Conservation (phyloP, 1,139 yeast species). For the Yamadazyma aaseri region DNA sequence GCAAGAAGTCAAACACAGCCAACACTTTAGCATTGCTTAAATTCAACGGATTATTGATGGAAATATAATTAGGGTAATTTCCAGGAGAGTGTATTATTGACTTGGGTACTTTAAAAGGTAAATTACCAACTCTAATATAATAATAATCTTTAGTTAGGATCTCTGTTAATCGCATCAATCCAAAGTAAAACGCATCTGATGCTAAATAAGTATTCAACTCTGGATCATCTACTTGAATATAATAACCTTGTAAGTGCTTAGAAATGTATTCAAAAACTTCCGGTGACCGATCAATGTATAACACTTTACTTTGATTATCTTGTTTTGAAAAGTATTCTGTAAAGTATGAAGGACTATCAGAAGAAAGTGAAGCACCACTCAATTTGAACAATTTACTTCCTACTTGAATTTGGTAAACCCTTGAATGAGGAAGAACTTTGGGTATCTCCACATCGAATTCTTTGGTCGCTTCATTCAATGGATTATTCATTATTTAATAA, state of each 20-base stretch:
- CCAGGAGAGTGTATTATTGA: constrained; percentile 55
- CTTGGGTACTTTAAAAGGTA: constrained; percentile 58
- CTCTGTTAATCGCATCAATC: constrained; percentile 54
- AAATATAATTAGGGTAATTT: constrained; percentile 74
- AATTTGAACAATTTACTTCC: constrained; percentile 59
- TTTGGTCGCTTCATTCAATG: constrained; percentile 14
- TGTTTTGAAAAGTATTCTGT: constrained; percentile 44
- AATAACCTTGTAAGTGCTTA: constrained; percentile 77
- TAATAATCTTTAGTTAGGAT: constrained; percentile 51
- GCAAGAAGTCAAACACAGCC: constrained; percentile 43
- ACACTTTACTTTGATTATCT: constrained; percentile 40
- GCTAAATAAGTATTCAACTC: constrained; percentile 65
- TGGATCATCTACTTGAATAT: constrained; percentile 48
- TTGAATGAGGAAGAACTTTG: constrained; percentile 56
- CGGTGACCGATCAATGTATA: constrained; percentile 82
- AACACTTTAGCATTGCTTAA: neutral
- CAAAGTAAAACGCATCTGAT: constrained; percentile 74
- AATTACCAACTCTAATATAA: constrained; percentile 61
- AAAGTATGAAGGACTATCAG: constrained; percentile 71
- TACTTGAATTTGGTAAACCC: constrained; percentile 69
- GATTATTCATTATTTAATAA: constrained; percentile 5
- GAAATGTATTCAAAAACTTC: constrained; percentile 64
- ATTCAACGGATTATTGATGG: constrained; percentile 55
- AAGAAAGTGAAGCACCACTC: constrained; percentile 83
- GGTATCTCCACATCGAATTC: constrained; percentile 56